Evolutionary conservation across 345 rosid genomes (phyloP).

Genomic region (Kernera saxatilis): DNA sequence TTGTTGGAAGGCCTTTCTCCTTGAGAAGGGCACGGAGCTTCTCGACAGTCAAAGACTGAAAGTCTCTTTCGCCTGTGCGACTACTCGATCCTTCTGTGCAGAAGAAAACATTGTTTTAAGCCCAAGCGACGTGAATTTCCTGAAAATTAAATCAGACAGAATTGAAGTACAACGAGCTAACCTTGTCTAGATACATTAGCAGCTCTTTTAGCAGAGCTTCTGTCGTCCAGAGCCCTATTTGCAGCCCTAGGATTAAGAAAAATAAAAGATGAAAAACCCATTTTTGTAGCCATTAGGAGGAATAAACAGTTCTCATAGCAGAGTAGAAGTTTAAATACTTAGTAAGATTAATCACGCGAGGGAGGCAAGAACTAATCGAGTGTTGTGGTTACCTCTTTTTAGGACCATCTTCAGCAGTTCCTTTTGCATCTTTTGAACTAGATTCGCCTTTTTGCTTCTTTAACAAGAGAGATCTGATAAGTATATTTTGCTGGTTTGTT

Average conservation of each 20-base stretch:
- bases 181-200: constrained; percentile 53
- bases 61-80: constrained; percentile 53
- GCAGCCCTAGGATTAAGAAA: constrained; percentile 43
- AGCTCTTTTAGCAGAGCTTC: constrained; percentile 60
- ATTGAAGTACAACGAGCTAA: neutral
- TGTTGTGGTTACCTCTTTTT: constrained; percentile 55
- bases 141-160: neutral
- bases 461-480: constrained; percentile 78
- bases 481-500: constrained; percentile 86
- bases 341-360: neutral
- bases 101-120: neutral
- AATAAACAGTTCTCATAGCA: neutral
- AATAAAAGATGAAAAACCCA: neutral
- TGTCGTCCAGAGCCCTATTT: constrained; percentile 58
- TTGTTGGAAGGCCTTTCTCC: constrained; percentile 66
- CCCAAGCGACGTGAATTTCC: neutral
- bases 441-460: constrained; percentile 67
- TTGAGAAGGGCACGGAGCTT: constrained; percentile 80
- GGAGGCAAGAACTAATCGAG: neutral
- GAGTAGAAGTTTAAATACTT: neutral
- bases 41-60: constrained; percentile 74
- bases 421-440: constrained; percentile 53
- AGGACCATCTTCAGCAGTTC: constrained; percentile 50
- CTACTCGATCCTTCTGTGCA: constrained; percentile 59
- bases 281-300: neutral